A percentile compares a stretch with the other conserved stretches of the same genome.
phyloP scores from a whole-genome alignment of 495 filamentous ascomycete species.

The Penicillium tannophilum region DNA sequence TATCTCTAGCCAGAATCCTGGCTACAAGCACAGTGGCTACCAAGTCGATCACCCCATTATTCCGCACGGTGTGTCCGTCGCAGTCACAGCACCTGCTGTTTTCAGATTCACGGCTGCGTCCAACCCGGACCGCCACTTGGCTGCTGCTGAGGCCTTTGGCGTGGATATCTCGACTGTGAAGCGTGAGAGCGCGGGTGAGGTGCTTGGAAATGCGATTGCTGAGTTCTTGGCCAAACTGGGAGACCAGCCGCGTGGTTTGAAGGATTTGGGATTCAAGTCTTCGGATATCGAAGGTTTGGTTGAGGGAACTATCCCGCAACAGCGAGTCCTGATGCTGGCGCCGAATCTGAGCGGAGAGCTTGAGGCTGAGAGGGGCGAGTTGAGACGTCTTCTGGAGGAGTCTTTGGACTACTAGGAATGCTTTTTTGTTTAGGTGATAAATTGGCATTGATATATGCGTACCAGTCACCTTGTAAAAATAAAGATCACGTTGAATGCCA shows the following conservation, averaged over 20 bases:
- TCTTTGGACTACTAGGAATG: conserved; percentile 58
- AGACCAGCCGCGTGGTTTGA: conserved; percentile 86
- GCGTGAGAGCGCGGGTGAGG: conserved; percentile 82
- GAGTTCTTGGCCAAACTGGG: conserved; percentile 81
- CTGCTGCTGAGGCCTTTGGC: conserved; percentile 87
- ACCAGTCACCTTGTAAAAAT: not conserved
- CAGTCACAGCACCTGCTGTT: conserved; percentile 90
- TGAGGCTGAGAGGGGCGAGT: conserved; percentile 64
- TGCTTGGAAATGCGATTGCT: conserved; percentile 77
- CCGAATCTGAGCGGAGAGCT: conserved; percentile 72
- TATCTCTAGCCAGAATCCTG: conserved; percentile 89
- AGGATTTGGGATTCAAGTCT: conserved; percentile 74
- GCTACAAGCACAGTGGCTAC: conserved; percentile 86
- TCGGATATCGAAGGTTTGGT: conserved; percentile 79
- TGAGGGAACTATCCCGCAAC: conserved; percentile 92
- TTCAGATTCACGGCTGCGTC: conserved; percentile 90
- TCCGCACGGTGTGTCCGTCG: conserved; percentile 93
- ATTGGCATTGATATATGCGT: too few species aligned
- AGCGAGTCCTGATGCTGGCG: conserved; percentile 86
- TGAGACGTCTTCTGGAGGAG: conserved; percentile 64
- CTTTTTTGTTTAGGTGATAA: not conserved
- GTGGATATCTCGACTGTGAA: conserved; percentile 86
- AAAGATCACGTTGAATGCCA: not conserved
- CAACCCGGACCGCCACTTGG: conserved; percentile 88
- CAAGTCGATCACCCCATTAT: conserved; percentile 74